These are phyloP conservation scores for Starmerella floricola DNA, from an alignment of 805 yeast genomes.

Conservation along the genomic window DNA sequence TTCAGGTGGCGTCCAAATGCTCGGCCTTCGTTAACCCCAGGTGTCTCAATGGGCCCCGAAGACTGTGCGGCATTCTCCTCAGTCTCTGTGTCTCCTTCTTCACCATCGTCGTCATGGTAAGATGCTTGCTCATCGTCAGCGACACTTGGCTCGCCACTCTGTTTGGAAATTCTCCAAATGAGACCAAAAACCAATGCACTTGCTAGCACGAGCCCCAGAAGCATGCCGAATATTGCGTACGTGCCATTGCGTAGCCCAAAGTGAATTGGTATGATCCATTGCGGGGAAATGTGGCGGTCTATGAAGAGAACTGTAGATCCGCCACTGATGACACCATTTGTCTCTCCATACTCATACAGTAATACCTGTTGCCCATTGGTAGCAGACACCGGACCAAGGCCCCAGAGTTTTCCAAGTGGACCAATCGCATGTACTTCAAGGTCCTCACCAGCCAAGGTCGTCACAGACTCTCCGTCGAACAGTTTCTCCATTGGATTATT, in stretches of 20 bases:
- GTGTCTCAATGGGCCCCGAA: slow-evolving; percentile 23
- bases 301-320: slow-evolving; percentile 27
- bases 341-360: slow-evolving; percentile 19
- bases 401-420: slow-evolving; percentile 10
- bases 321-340: slow-evolving; percentile 16
- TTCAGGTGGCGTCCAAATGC: slow-evolving; percentile 26
- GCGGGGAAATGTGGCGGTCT: slow-evolving; percentile 27
- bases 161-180: slow-evolving; percentile 9
- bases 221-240: slow-evolving; percentile 22
- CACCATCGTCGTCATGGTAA: slow-evolving; percentile 3
- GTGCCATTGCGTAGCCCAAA: slow-evolving; percentile 27
- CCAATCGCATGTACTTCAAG: slow-evolving; percentile 23
- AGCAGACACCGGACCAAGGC: slow-evolving; percentile 17
- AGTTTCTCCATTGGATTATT: slow-evolving; percentile 33
- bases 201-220: slow-evolving; percentile 16
- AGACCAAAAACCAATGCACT: slow-evolving; percentile 11
- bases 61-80: background rate
- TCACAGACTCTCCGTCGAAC: slow-evolving; percentile 18
- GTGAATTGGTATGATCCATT: slow-evolving; percentile 28
- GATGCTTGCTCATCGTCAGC: slow-evolving; percentile 1
- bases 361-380: slow-evolving; percentile 24
- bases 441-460: slow-evolving; percentile 23
- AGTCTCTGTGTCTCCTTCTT: slow-evolving; percentile 5
- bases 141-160: slow-evolving; percentile 8
- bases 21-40: slow-evolving; percentile 22